These are phyloP conservation scores for Cladorrhinum sp. DNA, from an alignment of 2,329 filamentous ascomycete genomes.

Conservation along the genomic window DNA sequence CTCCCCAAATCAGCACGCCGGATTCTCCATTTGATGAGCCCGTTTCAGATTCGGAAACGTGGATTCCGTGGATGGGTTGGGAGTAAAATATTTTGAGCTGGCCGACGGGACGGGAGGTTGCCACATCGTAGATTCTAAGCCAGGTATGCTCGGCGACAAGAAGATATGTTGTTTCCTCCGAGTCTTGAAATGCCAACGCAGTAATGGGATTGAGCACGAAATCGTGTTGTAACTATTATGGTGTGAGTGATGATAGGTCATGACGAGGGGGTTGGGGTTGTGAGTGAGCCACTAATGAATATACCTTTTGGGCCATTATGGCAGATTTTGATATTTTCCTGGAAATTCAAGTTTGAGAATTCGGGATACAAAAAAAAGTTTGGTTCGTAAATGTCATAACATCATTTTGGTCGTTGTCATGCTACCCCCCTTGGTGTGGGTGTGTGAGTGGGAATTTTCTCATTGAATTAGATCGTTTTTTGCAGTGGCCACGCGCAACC, in stretches of 20 bases:
- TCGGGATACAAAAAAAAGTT: neutral
- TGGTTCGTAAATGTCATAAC: slow-evolving; percentile 4
- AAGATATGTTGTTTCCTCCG: slow-evolving; percentile 39
- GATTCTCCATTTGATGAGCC: neutral
- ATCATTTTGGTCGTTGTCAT: neutral
- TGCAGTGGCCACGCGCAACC: neutral
- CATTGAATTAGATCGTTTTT: neutral
- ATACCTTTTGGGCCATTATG: slow-evolving; percentile 20
- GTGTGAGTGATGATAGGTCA: slow-evolving; percentile 12
- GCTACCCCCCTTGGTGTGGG: neutral
- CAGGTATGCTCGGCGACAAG: slow-evolving; percentile 60
- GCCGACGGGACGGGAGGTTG: slow-evolving; percentile 36
- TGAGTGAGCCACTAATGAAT: neutral
- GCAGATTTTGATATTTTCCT: neutral
- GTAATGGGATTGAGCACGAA: slow-evolving; percentile 56
- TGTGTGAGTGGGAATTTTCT: neutral
- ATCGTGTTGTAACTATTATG: slow-evolving; percentile 30
- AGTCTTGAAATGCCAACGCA: slow-evolving; percentile 49
- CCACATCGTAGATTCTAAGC: slow-evolving; percentile 51
- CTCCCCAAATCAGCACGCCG: slow-evolving; percentile 67
- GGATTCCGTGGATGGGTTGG: slow-evolving; percentile 74
- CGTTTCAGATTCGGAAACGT: slow-evolving; percentile 34
- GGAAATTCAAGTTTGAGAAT: neutral
- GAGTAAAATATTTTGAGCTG: slow-evolving; percentile 56
- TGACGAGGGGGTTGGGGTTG: slow-evolving; percentile 4